Conservation (phyloP, 768 basidiomycete genomes). For the Podaxis mareebaensis region DNA sequence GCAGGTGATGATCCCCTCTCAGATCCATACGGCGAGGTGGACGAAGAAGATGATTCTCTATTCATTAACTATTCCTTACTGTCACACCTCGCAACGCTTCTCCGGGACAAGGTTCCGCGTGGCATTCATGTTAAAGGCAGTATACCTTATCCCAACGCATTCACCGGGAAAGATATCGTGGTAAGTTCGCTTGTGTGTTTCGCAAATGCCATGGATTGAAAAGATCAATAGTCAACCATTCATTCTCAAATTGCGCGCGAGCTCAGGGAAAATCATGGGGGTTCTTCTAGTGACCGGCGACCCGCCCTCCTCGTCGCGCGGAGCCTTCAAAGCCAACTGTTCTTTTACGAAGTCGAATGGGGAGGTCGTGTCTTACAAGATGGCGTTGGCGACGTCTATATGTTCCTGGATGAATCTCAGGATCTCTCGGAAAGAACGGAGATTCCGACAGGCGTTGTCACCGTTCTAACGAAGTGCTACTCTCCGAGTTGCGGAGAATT, state of each 20-base stretch:
- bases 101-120: slow-evolving; percentile 88
- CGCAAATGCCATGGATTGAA: slow-evolving; percentile 4
- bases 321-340: slow-evolving; percentile 86
- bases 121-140: slow-evolving; percentile 90
- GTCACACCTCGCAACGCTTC: slow-evolving; percentile 84
- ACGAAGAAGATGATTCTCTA: slow-evolving; percentile 50
- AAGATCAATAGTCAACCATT: slow-evolving; percentile 66
- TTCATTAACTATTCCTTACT: slow-evolving; percentile 90
- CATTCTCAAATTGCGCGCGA: slow-evolving; percentile 83
- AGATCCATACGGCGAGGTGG: slow-evolving; percentile 57
- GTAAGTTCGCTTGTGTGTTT: slow-evolving; percentile 21
- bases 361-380: slow-evolving; percentile 81
- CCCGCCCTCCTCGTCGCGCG: slow-evolving; percentile 86
- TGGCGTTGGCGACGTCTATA: slow-evolving; percentile 92
- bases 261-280: slow-evolving; percentile 64
- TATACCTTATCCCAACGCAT: slow-evolving; percentile 85
- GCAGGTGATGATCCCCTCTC: slow-evolving; percentile 41
- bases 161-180: slow-evolving; percentile 82
- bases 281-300: slow-evolving; percentile 70
- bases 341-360: slow-evolving; percentile 98
- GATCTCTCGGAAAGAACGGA: slow-evolving; percentile 63
- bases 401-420: slow-evolving; percentile 87
- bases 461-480: slow-evolving; percentile 87
- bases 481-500: slow-evolving; percentile 75
- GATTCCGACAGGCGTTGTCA: slow-evolving; percentile 86